Base-by-base conservation (phyloP, 352 stramenopile genomes). In the Phytophthora agathidicida region DNA sequence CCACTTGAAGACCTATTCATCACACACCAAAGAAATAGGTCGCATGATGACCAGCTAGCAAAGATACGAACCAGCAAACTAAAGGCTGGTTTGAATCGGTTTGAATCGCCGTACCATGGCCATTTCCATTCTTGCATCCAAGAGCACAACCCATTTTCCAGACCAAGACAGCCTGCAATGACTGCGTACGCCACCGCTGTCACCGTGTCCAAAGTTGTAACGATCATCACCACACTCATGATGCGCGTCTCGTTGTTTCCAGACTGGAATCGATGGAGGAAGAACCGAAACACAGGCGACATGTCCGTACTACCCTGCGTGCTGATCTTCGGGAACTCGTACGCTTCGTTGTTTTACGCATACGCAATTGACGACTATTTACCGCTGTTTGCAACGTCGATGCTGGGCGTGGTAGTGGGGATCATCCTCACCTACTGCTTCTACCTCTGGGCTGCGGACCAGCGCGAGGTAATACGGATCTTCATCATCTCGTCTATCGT, bases 221-320 rank as follows among this genome's bases (percentile, higher is more conserved):
- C 68, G 5, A 63, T 71, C 36, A 59, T 71, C 49, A 71, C 62
- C 9, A 71, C 70, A 0, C 31, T 73, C 28, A 47, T 52, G 45
- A 69, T 76, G 66, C 58, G 67, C 35, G n/a, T 74, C n/a, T 74
- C 53, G 22, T 27, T 72, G 17, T 36, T 71, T 14, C 63, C 55
- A 9, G 66, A 69, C 20, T 66, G 62, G 49, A 75, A 74, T 17
- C 65, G 59, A 27, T 65, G 70, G 45, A 37, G 50, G 17, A 69
- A 63, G 31, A 50, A 52, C n/a, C 46, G 45, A 38, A 58, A 17
- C 24, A 75, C 66, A 3, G 57, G 26, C 26, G 56, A 68, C 20
- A 66, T 72, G 50, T 69, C 61, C 1, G 52, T 70, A 7, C 30
- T 59, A 17, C 61, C 62, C 1, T 56, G 62, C 14, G 62, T 66